phyloP scores from a whole-genome alignment of 108 stramenopile genomes.

The Fistulifera pelliculosa region DNA sequence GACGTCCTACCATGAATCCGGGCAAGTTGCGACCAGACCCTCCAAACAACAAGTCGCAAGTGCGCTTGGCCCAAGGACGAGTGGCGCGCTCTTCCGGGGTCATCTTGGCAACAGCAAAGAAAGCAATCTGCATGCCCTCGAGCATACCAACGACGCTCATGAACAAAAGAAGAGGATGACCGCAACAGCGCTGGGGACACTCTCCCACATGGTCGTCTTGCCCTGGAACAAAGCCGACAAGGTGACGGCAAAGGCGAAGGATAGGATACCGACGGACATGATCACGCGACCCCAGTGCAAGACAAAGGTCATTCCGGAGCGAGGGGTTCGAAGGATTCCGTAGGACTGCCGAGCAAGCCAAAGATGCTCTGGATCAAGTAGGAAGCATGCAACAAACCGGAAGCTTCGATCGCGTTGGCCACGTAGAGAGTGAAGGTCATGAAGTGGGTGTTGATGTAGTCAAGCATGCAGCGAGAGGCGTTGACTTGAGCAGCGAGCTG shows the following conservation, averaged over 20 bases:
- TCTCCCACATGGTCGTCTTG: constrained; percentile 43
- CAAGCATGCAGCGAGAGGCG: constrained; percentile 72
- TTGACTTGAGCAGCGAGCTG: constrained; percentile 80
- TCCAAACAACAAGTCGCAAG: constrained; percentile 51
- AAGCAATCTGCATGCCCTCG: constrained; percentile 87
- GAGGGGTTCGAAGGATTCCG: constrained; percentile 61
- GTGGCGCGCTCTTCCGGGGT: constrained; percentile 30
- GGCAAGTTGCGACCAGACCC: constrained; percentile 63
- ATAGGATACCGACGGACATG: constrained; percentile 51
- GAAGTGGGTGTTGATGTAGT: constrained; percentile 56
- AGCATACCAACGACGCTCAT: constrained; percentile 66
- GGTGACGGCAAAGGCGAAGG: constrained; percentile 58
- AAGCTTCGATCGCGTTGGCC: constrained; percentile 40
- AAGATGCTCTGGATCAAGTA: constrained; percentile 32
- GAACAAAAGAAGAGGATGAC: constrained; percentile 64
- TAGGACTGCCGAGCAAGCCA: constrained; percentile 45
- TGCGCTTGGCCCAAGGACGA: constrained; percentile 37
- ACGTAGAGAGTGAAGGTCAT: constrained; percentile 36
- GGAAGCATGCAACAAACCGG: constrained; percentile 40
- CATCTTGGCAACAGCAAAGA: constrained; percentile 73
- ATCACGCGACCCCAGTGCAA: constrained; percentile 67
- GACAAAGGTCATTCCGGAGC: constrained; percentile 19
- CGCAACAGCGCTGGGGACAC: constrained; percentile 33
- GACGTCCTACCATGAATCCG: constrained; percentile 77
- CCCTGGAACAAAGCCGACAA: constrained; percentile 54